phyloP scores from a whole-genome alignment of 2,329 filamentous ascomycete genomes.

The Botryotinia globosa region DNA sequence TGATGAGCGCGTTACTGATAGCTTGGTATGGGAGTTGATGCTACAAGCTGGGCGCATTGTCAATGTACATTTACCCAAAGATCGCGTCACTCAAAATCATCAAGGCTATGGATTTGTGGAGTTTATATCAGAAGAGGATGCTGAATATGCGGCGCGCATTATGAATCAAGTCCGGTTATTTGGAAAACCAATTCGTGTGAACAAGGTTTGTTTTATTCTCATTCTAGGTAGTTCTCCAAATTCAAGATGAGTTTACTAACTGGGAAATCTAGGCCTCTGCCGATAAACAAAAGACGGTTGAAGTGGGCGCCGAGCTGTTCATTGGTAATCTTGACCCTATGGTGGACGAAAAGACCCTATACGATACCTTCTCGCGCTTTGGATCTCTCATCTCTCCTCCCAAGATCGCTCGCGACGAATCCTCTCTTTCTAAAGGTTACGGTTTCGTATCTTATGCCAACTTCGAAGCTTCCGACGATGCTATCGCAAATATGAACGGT shows the following conservation, averaged over 20 bases:
- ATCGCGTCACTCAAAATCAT: conserved; percentile 93
- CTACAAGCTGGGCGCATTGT: conserved; percentile 95
- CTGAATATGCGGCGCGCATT: conserved; percentile 92
- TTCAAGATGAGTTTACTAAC: neutral
- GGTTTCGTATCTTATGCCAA: conserved; percentile 91
- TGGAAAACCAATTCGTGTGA: conserved; percentile 93
- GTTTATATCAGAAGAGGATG: conserved; percentile 91
- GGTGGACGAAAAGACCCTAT: conserved; percentile 93
- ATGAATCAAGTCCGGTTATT: conserved; percentile 95
- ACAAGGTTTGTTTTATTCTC: conserved; percentile 62
- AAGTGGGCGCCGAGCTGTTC: conserved; percentile 95
- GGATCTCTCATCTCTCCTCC: conserved; percentile 79
- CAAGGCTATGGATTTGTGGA: conserved; percentile 99
- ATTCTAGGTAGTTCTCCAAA: neutral
- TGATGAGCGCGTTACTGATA: conserved; percentile 90
- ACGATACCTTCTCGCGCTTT: conserved; percentile 92
- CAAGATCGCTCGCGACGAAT: conserved; percentile 89
- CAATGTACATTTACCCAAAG: conserved; percentile 97
- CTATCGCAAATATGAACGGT: conserved; percentile 88
- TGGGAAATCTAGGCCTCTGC: conserved; percentile 56
- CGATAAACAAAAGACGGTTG: conserved; percentile 89
- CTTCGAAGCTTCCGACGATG: conserved; percentile 91
- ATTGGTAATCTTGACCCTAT: conserved; percentile 91
- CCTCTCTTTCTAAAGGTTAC: conserved; percentile 87
- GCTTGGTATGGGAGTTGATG: conserved; percentile 96